Evolutionary conservation across 768 basidiomycete genomes (phyloP), one percentile per base, ranked within the genome.

Genomic region (Hebeloma cylindrosporum): DNA sequence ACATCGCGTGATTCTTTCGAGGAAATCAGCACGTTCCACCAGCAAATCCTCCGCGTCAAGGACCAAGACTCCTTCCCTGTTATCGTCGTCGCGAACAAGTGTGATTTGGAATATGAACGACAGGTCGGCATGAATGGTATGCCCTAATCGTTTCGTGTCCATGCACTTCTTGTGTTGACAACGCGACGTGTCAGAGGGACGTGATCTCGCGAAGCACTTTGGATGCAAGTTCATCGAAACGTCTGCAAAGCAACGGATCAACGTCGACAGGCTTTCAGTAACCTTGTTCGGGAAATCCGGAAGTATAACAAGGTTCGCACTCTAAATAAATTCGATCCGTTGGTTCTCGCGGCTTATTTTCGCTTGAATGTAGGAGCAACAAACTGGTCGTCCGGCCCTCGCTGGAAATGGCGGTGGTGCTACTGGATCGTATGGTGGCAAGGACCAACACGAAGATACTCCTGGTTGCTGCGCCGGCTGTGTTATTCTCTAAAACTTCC

Each of bases 1-100:
- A 96, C 95, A n/a, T 93, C 93, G 22, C 85, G 94, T 54, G 88
- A 91, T 65, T 95, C 94, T 34, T 98, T 97, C 61, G 93, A 97
- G 67, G 92, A 97, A 78, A 94, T 97, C 60, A 87, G 81, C 65
- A 88, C 84, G 5, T 96, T 98, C 80, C 88, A 93, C 60, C 90
- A 93, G 61, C 94, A 97, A 62, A 96, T 98, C 50, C 77, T 94
- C 23, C 83, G 95, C 43, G 95, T 97, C 47, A 98, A 98, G 69
- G 95, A 97, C 66, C 88, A 89, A 62, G 94, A 96, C 60, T 79
- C 82, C 5, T 93, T 97, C 77, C 95, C 95, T 13, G 88, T 95
- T 58, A 88, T 98, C 47, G 83, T 97, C 43, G 92, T 96, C 7
- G 95, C 93, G n/a, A 98, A 98, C 75, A 97, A 98, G 70, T 88